Base-by-base conservation (phyloP, 768 basidiomycete species). In the Mycena latifolia region DNA sequence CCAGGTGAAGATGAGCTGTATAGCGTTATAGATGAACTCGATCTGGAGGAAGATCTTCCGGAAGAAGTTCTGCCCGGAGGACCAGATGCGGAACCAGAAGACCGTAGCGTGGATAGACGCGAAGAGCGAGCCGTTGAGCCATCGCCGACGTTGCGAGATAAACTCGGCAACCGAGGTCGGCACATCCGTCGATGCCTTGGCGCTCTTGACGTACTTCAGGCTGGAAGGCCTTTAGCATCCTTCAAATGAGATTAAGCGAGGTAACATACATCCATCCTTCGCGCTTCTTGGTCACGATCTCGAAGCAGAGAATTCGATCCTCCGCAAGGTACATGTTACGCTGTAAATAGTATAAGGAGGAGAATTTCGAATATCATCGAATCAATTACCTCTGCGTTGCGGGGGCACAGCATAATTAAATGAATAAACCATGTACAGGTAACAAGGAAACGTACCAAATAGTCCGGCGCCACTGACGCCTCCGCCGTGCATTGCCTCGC, bases 111-210 rank as follows among this genome's bases (percentile, higher is more conserved):
- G 97, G 56, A 97, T 89, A 2, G 93, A 94, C 17, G 95, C 96
- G 73, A 98, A 98, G 24, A 98, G 84, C 3, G 94, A 96, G 43
- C 96, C 96, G 72, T 93, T 92, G 61, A 93, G 77, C 92, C 90
- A 96, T 72, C 95, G 87, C 72, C 95, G 90, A 75, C 95, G 91
- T 74, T 98, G 96, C 3, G 93, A 95, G 69, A 97, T 98, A 80
- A 97, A 97, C 76, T 98, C 96, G 17, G 96, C 89, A 55, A 97
- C 90, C 22, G 89, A 85, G 39, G 94, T 92, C 33, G 96, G 96
- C 5, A 97, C 96, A 79, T 99, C 96, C n/a, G 96, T 98, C 46
- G 95, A 87, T 0, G 95, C 96, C 70, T 96, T 95, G 18, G 96
- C 96, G 72, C 89, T 92, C 85, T 95, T 95, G 77, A 96, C 95